Evolutionary conservation across 1,284 basidiomycete species (phyloP).

Genomic region (Naganishia liquefaciens): DNA sequence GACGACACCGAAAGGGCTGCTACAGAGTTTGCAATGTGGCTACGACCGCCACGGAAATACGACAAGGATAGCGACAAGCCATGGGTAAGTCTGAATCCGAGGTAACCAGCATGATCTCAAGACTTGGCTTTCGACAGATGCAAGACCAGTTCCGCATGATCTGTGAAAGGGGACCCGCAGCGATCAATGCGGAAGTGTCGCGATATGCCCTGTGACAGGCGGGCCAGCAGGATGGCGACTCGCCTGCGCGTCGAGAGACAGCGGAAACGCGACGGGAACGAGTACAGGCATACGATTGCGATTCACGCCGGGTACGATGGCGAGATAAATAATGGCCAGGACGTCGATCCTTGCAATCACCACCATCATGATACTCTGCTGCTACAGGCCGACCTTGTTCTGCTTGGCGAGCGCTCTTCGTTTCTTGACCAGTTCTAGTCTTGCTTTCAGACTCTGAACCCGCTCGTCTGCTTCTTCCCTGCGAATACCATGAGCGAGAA

Average conservation of each 20-base stretch:
- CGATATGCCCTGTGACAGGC: slow-evolving; percentile 17
- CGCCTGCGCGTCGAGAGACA: too few species aligned
- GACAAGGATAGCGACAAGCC: slow-evolving; percentile 35
- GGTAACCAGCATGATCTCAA: too few species aligned
- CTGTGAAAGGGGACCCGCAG: background rate
- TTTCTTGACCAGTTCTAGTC: slow-evolving; percentile 46
- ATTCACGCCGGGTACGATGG: too few species aligned
- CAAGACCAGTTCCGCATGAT: slow-evolving; percentile 1
- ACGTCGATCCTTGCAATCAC: too few species aligned
- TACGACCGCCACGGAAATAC: slow-evolving; percentile 47
- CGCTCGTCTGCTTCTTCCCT: slow-evolving; percentile 54
- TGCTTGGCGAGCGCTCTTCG: slow-evolving; percentile 18
- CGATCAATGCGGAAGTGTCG: slow-evolving; percentile 8
- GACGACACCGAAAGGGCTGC: slow-evolving; percentile 39
- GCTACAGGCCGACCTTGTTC: background rate
- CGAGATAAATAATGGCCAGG: too few species aligned
- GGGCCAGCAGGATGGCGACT: too few species aligned
- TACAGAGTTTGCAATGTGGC: slow-evolving; percentile 46
- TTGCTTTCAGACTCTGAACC: slow-evolving; percentile 48
- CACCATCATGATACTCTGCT: too few species aligned
- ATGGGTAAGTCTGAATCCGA: background rate
- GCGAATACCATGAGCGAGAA: background rate
- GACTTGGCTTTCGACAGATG: slow-evolving; percentile 2
- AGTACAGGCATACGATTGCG: too few species aligned
- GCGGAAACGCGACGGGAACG: background rate